Conservation (phyloP, 139 green algal species). For the Chlamydomonas asymmetrica region DNA sequence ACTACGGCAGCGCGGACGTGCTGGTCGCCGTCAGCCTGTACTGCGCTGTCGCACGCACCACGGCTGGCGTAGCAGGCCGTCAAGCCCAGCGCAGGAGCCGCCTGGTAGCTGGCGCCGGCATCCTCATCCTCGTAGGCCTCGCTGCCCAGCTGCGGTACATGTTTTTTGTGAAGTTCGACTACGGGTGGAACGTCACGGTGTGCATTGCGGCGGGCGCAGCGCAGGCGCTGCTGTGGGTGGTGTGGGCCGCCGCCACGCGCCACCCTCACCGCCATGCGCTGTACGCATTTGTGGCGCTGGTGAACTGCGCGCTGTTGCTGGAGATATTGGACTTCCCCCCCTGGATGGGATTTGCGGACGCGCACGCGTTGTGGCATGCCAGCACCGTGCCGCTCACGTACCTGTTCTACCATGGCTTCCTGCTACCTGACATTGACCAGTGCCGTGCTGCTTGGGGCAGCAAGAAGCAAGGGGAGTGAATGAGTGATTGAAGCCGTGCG, state of each 20-base stretch:
- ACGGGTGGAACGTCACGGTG: slow-evolving; percentile 80
- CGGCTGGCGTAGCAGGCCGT: not conserved
- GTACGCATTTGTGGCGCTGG: slow-evolving; percentile 56
- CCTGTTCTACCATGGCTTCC: slow-evolving; percentile 81
- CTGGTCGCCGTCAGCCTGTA: slow-evolving; percentile 49
- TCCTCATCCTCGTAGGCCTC: slow-evolving; percentile 20
- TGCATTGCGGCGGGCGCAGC: slow-evolving; percentile 64
- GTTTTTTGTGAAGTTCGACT: slow-evolving; percentile 85
- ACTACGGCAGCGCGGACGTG: slow-evolving; percentile 67
- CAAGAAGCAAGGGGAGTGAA: too few relatives aligned
- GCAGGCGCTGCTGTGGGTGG: slow-evolving; percentile 40
- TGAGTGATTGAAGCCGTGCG: too few relatives aligned
- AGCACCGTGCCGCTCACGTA: slow-evolving; percentile 69
- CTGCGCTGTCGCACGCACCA: not conserved
- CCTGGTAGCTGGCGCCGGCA: not conserved
- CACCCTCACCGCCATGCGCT: slow-evolving; percentile 50
- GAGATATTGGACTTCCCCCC: slow-evolving; percentile 90
- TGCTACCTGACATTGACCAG: slow-evolving; percentile 39
- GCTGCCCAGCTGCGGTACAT: slow-evolving; percentile 72
- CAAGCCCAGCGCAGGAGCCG: not conserved
- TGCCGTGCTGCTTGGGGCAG: too few relatives aligned
- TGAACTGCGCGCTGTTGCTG: slow-evolving; percentile 65
- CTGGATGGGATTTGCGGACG: slow-evolving; percentile 66
- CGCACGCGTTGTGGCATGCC: slow-evolving; percentile 84
- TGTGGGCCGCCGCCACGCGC: not conserved